These are phyloP conservation scores for Aphanomyces invadans DNA, from an alignment of 352 stramenopile species.

Conservation along the genomic window DNA sequence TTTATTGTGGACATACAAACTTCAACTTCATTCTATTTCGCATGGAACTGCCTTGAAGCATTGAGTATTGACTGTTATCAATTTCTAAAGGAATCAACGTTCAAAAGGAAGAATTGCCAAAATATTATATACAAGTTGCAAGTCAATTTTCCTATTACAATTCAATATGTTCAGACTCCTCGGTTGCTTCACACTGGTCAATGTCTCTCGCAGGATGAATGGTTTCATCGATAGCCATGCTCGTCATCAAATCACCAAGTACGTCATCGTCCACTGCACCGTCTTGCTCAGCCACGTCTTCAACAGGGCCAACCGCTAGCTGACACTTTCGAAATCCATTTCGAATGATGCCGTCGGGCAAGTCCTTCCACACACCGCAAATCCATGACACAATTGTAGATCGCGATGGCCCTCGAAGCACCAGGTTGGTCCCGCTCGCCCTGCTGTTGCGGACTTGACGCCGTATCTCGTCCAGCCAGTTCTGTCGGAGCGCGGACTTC, in stretches of 20 bases:
- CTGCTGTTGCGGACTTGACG: slow-evolving; percentile 7
- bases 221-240: not conserved
- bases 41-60: not conserved
- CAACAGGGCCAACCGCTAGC: not conserved
- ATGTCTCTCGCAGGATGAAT: slow-evolving; percentile 3
- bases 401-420: not conserved
- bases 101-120: not conserved
- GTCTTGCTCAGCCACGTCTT: not conserved
- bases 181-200: not conserved
- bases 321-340: slow-evolving; percentile 21
- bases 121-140: not conserved
- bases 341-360: slow-evolving; percentile 1
- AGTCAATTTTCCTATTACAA: not conserved
- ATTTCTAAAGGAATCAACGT: not conserved
- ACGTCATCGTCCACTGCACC: not conserved
- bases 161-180: not conserved
- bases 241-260: not conserved
- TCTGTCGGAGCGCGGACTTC: not conserved
- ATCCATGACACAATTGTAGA: slow-evolving; percentile 9
- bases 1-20: not conserved
- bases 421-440: not conserved
- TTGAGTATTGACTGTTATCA: not conserved
- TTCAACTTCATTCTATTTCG: not conserved
- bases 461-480: not conserved
- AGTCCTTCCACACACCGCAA: not conserved